phyloP scores from a whole-genome alignment of 2,329 filamentous ascomycete species.

The Cladosporium sp. region DNA sequence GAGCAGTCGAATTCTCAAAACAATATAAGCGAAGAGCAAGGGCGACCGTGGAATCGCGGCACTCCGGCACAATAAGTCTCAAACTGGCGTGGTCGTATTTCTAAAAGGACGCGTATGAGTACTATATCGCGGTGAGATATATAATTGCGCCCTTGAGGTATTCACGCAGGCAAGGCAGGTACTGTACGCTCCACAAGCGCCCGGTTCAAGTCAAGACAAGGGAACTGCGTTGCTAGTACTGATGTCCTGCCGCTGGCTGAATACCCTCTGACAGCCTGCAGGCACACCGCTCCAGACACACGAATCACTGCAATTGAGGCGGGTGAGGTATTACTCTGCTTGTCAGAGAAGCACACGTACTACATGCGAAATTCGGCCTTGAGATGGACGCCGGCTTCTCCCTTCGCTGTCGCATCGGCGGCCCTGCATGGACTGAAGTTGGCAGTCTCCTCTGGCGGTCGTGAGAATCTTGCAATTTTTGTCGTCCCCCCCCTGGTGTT shows the following conservation, averaged over 20 bases:
- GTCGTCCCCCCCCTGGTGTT: background rate
- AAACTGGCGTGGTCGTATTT: background rate
- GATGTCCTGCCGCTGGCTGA: too few species aligned
- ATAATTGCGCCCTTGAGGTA: background rate
- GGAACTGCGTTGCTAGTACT: too few species aligned
- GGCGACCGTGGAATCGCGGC: background rate
- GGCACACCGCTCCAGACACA: background rate
- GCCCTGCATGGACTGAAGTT: background rate
- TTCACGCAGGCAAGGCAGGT: too few species aligned
- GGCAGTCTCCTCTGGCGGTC: background rate
- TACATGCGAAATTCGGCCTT: background rate
- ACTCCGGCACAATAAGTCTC: background rate
- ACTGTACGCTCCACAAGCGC: too few species aligned
- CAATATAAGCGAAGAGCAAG: background rate
- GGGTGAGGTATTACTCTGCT: too few species aligned
- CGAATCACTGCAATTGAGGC: background rate
- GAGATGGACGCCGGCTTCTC: background rate
- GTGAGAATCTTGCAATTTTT: background rate
- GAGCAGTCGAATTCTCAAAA: background rate
- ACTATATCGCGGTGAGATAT: background rate
- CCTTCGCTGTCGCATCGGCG: background rate
- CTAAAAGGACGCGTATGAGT: background rate
- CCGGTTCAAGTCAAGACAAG: too few species aligned
- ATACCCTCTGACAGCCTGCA: background rate
- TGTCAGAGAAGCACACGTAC: background rate